Percentiles rank a stretch among this genome's conserved stretches.
Conservation (phyloP, 176 grass and related monocot species). For the Lolium perenne region DNA sequence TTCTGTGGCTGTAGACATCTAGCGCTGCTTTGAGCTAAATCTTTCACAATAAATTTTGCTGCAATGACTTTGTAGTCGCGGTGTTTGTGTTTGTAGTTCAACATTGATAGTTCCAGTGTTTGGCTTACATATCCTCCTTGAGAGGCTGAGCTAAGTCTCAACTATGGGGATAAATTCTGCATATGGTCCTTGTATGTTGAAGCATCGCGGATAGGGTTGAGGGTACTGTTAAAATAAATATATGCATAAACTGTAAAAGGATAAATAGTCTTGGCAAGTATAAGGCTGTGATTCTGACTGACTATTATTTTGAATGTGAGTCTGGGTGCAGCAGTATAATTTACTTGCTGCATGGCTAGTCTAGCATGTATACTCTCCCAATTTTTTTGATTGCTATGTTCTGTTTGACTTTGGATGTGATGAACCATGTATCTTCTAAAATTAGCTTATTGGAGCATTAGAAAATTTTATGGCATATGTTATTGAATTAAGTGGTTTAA, state of each 20-base stretch:
- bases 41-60: constrained; percentile 6
- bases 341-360: not conserved
- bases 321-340: not conserved
- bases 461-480: not conserved
- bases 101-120: not conserved
- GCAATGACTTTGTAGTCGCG: not conserved
- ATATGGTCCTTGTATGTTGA: constrained; percentile 17
- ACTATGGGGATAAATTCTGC: not conserved
- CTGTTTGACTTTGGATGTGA: not conserved
- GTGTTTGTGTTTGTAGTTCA: constrained; percentile 17
- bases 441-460: not conserved
- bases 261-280: constrained; percentile 7
- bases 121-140: constrained; percentile 19
- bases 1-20: constrained; percentile 27
- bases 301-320: constrained; percentile 5
- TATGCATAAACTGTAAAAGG: constrained; percentile 1
- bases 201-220: not conserved
- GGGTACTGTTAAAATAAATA: constrained; percentile 17
- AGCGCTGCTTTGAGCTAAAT: not conserved
- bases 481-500: constrained; percentile 13
- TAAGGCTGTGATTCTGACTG: constrained; percentile 15
- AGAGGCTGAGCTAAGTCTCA: not conserved
- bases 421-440: not conserved
- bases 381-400: not conserved
- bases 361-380: constrained; percentile 9